Evolutionary conservation across 176 grass and related monocot species (phyloP).

Genomic region (Thinopyrum elongatum): DNA sequence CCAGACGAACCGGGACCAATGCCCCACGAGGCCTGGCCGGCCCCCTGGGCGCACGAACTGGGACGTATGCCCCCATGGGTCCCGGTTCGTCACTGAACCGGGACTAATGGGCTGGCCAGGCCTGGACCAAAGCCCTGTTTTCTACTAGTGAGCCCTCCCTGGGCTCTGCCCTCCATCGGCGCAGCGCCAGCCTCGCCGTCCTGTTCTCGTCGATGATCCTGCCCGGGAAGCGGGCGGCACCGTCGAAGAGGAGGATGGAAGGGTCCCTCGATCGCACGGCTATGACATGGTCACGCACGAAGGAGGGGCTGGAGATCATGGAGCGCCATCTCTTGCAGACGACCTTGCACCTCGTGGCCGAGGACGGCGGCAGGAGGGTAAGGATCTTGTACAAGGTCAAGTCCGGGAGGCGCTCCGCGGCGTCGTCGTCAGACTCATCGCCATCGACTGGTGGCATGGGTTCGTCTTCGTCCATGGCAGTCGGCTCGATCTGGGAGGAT

Average conservation of each 20-base stretch:
- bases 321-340: background rate
- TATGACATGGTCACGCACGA: background rate
- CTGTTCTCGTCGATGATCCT: background rate
- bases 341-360: background rate
- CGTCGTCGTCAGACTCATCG: background rate
- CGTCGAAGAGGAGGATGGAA: constrained; percentile 1
- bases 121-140: no score
- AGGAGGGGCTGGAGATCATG: background rate
- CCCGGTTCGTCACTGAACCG: no score
- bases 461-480: background rate
- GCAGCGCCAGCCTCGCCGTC: background rate
- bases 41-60: no score
- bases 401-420: background rate
- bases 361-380: background rate
- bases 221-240: background rate
- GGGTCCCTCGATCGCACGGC: no score
- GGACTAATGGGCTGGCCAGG: no score
- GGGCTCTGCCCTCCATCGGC: background rate
- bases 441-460: background rate
- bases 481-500: no score
- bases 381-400: background rate
- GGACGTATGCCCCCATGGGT: no score
- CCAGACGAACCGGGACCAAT: no score
- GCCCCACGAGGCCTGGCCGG: no score
- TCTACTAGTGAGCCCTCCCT: no score